These are phyloP conservation scores for Colletotrichum sublineola DNA, from an alignment of 2,329 filamentous ascomycete species.

Conservation along the genomic window DNA sequence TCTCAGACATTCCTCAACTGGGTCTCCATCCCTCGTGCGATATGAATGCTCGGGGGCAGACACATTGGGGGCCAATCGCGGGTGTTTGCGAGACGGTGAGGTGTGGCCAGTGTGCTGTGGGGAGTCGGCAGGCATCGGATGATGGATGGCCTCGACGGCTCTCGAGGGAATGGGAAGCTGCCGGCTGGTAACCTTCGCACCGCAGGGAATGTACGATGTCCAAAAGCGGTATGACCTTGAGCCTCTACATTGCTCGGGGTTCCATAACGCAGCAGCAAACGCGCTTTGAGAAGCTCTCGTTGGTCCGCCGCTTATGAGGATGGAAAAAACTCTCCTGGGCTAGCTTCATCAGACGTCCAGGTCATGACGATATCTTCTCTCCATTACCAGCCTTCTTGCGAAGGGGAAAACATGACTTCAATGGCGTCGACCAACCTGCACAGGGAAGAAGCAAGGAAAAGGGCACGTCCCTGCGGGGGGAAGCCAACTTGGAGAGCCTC, in stretches of 20 bases:
- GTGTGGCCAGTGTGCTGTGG: slow-evolving; percentile 20
- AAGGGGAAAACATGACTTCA: not conserved
- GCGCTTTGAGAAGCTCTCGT: slow-evolving; percentile 28
- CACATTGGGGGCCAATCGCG: slow-evolving; percentile 21
- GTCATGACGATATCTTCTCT: slow-evolving; percentile 8
- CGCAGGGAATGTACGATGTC: slow-evolving; percentile 25
- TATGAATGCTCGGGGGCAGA: slow-evolving; percentile 30
- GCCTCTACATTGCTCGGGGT: slow-evolving; percentile 33
- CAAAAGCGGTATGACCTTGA: slow-evolving; percentile 32
- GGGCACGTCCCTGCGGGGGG: not conserved
- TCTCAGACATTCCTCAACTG: slow-evolving; percentile 40
- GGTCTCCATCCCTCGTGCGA: slow-evolving; percentile 34
- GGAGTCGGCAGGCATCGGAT: slow-evolving; percentile 29
- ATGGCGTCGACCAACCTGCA: not conserved
- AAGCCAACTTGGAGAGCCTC: slow-evolving; percentile 17
- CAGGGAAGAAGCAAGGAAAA: slow-evolving; percentile 9
- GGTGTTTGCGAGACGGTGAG: not conserved
- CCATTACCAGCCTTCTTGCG: not conserved
- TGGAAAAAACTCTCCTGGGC: slow-evolving; percentile 11
- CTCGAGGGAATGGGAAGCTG: slow-evolving; percentile 33
- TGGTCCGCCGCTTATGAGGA: slow-evolving; percentile 31
- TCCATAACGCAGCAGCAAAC: slow-evolving; percentile 31
- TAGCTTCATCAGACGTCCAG: not conserved
- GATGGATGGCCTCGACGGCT: slow-evolving; percentile 32
- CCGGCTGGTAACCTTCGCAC: slow-evolving; percentile 15